Base-by-base conservation (phyloP, 2,329 filamentous ascomycete species). In the Aspergillus fructus region DNA sequence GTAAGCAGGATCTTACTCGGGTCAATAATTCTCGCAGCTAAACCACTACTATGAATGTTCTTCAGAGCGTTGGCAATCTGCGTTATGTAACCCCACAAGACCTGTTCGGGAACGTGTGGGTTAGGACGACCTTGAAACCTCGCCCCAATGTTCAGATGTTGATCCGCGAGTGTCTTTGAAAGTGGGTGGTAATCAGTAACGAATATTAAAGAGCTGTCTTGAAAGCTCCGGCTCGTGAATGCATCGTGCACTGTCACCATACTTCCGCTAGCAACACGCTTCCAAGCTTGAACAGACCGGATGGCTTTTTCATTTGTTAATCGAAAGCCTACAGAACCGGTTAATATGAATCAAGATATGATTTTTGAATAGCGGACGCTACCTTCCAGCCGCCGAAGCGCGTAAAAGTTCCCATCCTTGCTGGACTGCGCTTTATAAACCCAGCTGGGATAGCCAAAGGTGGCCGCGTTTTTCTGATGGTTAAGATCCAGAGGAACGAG, bases 181-280 rank as follows among this genome's bases (percentile, higher is more conserved):
- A 94, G 81, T 1, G 94, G 93, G 68, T 94, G 90, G 69, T 96
- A 99, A 72, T 96, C 91, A 60, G 91, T 94, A 23, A 96, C 92
- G 68, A 99, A 89, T 49, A 99, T 89, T 54, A 99, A 83, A 3
- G 94, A 97, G 74, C 91, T 96, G 72, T 97, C 94, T 55, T 91
- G 91, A 73, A 99, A 99, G 24, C 89, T 90, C 60, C 92, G 83
- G 12, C 91, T 96, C 0, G 94, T 99, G 68, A 99, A 99, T 0
- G 91, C 91, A 74, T 97, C 92, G 67, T 96, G 88, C 8, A 96
- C 85, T 0, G 88, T 89, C 30, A 97, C 93, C 19, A 97, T 85
- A 63, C 86, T 91, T 56, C 87, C 89, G 67, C 89, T 93, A 68
- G 85, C 84, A 49, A 99, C 85, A 58, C 89, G 86, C 69, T 93